Conservation (phyloP, 2,329 filamentous ascomycete species). For the Xylaria sp. region DNA sequence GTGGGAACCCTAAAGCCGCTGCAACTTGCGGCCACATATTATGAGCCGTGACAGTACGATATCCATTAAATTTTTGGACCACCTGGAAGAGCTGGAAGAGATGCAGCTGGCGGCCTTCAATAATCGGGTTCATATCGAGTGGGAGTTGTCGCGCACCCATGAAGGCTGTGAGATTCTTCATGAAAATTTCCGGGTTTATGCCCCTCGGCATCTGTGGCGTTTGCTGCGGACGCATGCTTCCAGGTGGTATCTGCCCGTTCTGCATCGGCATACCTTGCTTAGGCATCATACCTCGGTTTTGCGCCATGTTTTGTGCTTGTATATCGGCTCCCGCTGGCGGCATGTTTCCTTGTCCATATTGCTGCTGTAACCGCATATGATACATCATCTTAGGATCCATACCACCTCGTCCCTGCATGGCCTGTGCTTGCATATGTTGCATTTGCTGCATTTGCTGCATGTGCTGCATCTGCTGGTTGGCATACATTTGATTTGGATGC, state of each 20-base stretch:
- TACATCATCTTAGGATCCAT: conserved; percentile 80
- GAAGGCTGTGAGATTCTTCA: conserved; percentile 80
- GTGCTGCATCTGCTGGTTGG: conserved; percentile 55
- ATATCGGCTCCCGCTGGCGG: conserved; percentile 60
- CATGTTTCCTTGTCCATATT: conserved; percentile 71
- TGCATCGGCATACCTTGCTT: conserved; percentile 62
- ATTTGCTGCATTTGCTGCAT: conserved; percentile 62
- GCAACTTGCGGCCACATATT: conserved; percentile 81
- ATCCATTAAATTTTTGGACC: conserved; percentile 81
- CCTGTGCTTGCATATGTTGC: conserved; percentile 51
- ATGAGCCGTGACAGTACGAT: conserved; percentile 73
- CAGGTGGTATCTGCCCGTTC: conserved; percentile 66
- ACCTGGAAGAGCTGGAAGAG: conserved; percentile 80
- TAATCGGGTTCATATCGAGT: conserved; percentile 77
- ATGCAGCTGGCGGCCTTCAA: conserved; percentile 78
- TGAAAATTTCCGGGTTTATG: conserved; percentile 73
- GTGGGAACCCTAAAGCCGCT: conserved; percentile 68
- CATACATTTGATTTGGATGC: conserved; percentile 52
- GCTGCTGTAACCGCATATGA: conserved; percentile 84
- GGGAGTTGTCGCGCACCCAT: conserved; percentile 79
- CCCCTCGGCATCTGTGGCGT: conserved; percentile 52
- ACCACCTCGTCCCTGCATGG: conserved; percentile 60
- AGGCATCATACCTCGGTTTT: conserved; percentile 62
- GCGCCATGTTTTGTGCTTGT: conserved; percentile 55
- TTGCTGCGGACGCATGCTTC: conserved; percentile 59